phyloP scores from a whole-genome alignment of 495 filamentous ascomycete genomes.

The Letharia lupina region DNA sequence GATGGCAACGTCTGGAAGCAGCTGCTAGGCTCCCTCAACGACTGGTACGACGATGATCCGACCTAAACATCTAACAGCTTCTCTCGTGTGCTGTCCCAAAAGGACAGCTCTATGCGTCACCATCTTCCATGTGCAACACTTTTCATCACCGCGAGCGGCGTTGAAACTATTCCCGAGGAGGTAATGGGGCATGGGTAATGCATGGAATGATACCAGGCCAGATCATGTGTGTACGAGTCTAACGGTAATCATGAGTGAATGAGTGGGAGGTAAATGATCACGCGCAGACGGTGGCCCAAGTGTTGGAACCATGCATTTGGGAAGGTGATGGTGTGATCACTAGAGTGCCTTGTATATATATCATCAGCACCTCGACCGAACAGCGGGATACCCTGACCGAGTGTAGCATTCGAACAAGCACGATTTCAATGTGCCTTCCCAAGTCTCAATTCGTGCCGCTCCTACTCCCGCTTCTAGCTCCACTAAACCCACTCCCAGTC shows the following conservation, averaged over 20 bases:
- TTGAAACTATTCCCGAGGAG: not conserved
- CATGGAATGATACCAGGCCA: not conserved
- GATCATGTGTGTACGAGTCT: not conserved
- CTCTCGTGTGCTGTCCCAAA: not conserved
- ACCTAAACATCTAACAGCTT: not conserved
- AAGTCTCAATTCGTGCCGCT: too few species aligned
- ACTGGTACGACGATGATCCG: slow-evolving; percentile 21
- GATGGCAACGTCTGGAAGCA: slow-evolving; percentile 33
- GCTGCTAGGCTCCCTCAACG: slow-evolving; percentile 29
- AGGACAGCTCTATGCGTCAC: not conserved
- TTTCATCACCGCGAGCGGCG: not conserved
- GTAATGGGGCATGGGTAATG: not conserved
- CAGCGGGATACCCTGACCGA: too few species aligned
- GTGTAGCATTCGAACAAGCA: too few species aligned
- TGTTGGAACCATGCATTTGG: not conserved
- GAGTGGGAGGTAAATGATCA: not conserved
- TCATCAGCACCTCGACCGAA: too few species aligned
- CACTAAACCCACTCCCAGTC: too few species aligned
- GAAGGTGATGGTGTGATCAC: not conserved
- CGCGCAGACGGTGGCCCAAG: not conserved
- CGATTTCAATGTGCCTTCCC: too few species aligned
- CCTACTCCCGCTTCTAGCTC: too few species aligned
- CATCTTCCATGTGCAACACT: not conserved
- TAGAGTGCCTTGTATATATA: not conserved
- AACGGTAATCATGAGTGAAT: not conserved